Percentiles rank a stretch among this genome's conserved stretches.
Conservation (phyloP, 148 eudicot genomes). For the Drosera capensis region DNA sequence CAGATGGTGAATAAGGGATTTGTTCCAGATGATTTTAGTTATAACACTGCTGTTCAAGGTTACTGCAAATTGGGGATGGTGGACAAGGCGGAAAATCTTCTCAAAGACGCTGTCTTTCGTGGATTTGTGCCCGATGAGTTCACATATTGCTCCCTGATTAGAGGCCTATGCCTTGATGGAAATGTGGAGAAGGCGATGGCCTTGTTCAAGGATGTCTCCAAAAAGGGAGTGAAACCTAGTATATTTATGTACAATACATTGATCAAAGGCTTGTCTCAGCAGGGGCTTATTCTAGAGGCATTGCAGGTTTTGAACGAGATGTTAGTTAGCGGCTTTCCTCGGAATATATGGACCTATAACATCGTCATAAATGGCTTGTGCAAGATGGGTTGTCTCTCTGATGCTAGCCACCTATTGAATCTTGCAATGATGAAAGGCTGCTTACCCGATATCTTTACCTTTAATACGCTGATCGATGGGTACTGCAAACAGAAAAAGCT, state of each 20-base stretch:
- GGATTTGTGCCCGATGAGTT: slow-evolving; percentile 75
- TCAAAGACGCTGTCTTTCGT: slow-evolving; percentile 49
- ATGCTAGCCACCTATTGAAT: slow-evolving; percentile 56
- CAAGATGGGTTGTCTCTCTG: slow-evolving; percentile 75
- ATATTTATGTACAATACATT: slow-evolving; percentile 61
- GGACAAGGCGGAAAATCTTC: slow-evolving; percentile 50
- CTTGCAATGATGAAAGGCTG: slow-evolving; percentile 70
- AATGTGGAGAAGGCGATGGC: slow-evolving; percentile 60
- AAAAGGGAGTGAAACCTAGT: slow-evolving; percentile 46
- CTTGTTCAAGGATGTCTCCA: slow-evolving; percentile 37
- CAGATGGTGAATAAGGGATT: slow-evolving; percentile 79
- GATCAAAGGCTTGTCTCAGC: slow-evolving; percentile 64
- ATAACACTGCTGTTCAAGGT: slow-evolving; percentile 61
- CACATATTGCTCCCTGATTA: slow-evolving; percentile 61
- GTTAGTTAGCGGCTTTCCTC: slow-evolving; percentile 51
- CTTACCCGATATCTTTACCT: slow-evolving; percentile 75
- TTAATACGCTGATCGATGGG: slow-evolving; percentile 84
- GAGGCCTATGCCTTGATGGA: slow-evolving; percentile 67
- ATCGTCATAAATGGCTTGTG: slow-evolving; percentile 71
- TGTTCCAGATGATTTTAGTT: slow-evolving; percentile 77
- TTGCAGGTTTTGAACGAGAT: slow-evolving; percentile 63
- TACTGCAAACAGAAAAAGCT: slow-evolving; percentile 74
- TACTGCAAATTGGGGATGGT: slow-evolving; percentile 76
- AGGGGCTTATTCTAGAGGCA: slow-evolving; percentile 57
- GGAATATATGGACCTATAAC: slow-evolving; percentile 74